Percentiles rank a stretch among this genome's conserved stretches.
phyloP scores from a whole-genome alignment of 2,329 filamentous ascomycete genomes.

The Pochonia chlamydosporia region DNA sequence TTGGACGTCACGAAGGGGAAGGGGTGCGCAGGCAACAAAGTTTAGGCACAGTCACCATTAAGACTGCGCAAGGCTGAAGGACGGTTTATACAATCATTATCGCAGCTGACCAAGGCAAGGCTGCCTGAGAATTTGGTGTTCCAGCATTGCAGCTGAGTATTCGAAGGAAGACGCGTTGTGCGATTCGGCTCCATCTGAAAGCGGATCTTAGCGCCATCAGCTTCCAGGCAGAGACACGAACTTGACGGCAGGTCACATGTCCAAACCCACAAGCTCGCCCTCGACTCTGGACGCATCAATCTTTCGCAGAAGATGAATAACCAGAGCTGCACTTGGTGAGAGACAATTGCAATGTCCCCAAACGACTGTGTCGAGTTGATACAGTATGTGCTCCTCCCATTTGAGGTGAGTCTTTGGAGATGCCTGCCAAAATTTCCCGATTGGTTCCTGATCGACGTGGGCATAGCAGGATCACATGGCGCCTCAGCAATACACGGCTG shows the following conservation, averaged over 20 bases:
- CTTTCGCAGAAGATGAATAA: no score
- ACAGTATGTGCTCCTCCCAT: no score
- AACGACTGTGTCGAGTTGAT: no score
- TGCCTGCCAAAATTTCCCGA: no score
- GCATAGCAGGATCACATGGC: no score
- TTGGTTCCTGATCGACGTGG: no score
- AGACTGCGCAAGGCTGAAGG: background rate
- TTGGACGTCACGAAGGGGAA: background rate
- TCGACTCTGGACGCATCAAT: no score
- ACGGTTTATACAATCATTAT: background rate
- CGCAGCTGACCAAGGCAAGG: background rate
- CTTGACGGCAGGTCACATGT: slow-evolving; percentile 27
- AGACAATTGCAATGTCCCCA: no score
- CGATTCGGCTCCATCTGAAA: background rate
- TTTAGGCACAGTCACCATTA: background rate
- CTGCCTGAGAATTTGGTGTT: slow-evolving; percentile 6
- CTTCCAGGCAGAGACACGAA: slow-evolving; percentile 16
- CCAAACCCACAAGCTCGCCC: no score
- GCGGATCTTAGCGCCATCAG: background rate
- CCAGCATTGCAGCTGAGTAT: background rate
- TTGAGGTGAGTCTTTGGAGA: no score
- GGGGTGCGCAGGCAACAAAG: background rate
- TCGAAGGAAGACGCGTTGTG: slow-evolving; percentile 1
- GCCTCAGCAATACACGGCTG: no score
- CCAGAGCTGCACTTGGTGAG: no score